These are phyloP conservation scores for Aspergillus sp. DNA, from an alignment of 2,329 filamentous ascomycete genomes.

Conservation along the genomic window DNA sequence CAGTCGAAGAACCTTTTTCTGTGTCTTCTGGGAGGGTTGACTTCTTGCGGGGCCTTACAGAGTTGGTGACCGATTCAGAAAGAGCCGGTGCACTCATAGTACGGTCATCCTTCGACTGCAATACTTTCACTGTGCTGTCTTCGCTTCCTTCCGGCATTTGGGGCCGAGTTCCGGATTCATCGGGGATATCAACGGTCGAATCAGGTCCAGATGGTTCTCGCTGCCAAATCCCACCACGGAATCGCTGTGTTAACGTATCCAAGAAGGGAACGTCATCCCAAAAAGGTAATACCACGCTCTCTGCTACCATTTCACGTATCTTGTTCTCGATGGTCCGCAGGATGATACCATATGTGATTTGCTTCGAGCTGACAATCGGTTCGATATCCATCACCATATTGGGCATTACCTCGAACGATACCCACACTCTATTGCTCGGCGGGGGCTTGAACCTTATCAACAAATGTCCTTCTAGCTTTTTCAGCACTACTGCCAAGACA, in stretches of 20 bases:
- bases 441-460: constrained; percentile 89
- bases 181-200: constrained; percentile 37
- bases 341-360: constrained; percentile 93
- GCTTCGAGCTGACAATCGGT: constrained; percentile 89
- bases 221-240: constrained; percentile 82
- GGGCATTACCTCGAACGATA: constrained; percentile 90
- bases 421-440: constrained; percentile 94
- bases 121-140: constrained; percentile 24
- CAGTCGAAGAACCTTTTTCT: constrained; percentile 19
- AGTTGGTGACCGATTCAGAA: constrained; percentile 21
- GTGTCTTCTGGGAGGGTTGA: constrained; percentile 23
- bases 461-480: constrained; percentile 80
- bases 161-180: constrained; percentile 29
- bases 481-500: constrained; percentile 80
- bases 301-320: constrained; percentile 89
- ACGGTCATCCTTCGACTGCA: constrained; percentile 35
- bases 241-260: constrained; percentile 72
- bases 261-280: constrained; percentile 97
- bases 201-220: constrained; percentile 45
- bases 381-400: constrained; percentile 94
- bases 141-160: constrained; percentile 20
- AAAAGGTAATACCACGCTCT: constrained; percentile 87
- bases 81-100: constrained; percentile 35
- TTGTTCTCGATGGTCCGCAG: constrained; percentile 90
- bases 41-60: constrained; percentile 30